Evolutionary conservation across 2,329 filamentous ascomycete genomes (phyloP).

Genomic region (Cytospora piceicola): DNA sequence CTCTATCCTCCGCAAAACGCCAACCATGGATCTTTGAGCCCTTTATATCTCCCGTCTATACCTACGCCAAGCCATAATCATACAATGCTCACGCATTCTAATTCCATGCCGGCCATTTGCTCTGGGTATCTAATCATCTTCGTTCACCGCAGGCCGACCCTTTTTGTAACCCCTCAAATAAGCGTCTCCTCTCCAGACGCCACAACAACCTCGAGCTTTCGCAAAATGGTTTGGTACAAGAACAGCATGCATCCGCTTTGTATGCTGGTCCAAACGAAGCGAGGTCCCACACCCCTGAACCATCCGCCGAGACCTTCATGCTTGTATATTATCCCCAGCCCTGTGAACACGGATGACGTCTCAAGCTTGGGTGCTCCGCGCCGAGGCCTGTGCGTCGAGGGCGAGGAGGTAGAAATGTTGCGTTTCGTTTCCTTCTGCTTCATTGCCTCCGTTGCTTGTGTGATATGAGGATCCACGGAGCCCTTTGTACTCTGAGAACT

Average conservation of each 20-base stretch:
- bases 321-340: conserved; percentile 83
- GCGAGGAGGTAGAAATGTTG: conserved; percentile 86
- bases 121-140: conserved; percentile 28
- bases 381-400: conserved; percentile 78
- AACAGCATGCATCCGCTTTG: conserved; percentile 97
- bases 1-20: conserved; percentile 27
- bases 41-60: conserved; percentile 23
- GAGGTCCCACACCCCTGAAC: conserved; percentile 92
- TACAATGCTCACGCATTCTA: conserved; percentile 25
- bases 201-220: conserved; percentile 66
- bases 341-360: conserved; percentile 86
- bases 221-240: conserved; percentile 85
- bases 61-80: conserved; percentile 25
- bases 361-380: conserved; percentile 81
- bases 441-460: conserved; percentile 37
- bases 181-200: conserved; percentile 34
- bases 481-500: conserved; percentile 31
- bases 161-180: background rate
- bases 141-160: conserved; percentile 14
- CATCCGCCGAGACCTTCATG: conserved; percentile 87
- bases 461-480: conserved; percentile 27
- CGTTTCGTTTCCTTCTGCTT: conserved; percentile 58
- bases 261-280: conserved; percentile 95
- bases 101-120: conserved; percentile 13
- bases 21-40: conserved; percentile 19